These are phyloP conservation scores for Colletotrichum agaves DNA, from an alignment of 2,329 filamentous ascomycete species.

Conservation along the genomic window DNA sequence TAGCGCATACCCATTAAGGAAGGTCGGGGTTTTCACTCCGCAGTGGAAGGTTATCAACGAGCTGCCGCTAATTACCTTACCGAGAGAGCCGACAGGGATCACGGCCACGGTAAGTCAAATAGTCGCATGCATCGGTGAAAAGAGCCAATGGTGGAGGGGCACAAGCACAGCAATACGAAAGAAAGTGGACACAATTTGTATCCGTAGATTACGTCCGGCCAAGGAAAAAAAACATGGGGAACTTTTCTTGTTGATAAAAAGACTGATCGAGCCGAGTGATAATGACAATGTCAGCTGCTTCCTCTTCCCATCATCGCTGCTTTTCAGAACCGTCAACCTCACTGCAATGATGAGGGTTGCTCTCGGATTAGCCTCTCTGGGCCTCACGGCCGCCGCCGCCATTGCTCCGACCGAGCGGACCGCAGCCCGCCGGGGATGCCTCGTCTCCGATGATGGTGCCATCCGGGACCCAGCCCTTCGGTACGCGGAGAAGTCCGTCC, in stretches of 20 bases:
- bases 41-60: conserved; percentile 8
- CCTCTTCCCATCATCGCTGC: background rate
- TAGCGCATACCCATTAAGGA: conserved; percentile 5
- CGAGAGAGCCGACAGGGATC: conserved; percentile 16
- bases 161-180: conserved; percentile 27
- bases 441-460: conserved; percentile 28
- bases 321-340: background rate
- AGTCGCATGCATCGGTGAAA: conserved; percentile 11
- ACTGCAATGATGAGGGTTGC: conserved; percentile 12
- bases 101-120: conserved; percentile 6
- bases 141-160: conserved; percentile 12
- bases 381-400: conserved; percentile 8
- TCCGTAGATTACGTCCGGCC: conserved; percentile 1
- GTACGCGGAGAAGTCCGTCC: background rate
- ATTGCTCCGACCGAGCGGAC: background rate
- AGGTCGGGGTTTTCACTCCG: conserved; percentile 4
- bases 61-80: background rate
- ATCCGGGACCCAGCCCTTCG: background rate
- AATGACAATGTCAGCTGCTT: too few relatives aligned
- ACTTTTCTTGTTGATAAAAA: background rate
- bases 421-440: conserved; percentile 18
- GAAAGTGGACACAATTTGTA: conserved; percentile 13
- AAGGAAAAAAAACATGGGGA: conserved; percentile 10
- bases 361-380: conserved; percentile 19
- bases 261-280: too few relatives aligned